Percentiles rank a stretch among this genome's conserved stretches.
Evolutionary conservation across 805 yeast genomes (phyloP).

Genomic region (Helenozyma baotianmanensis): DNA sequence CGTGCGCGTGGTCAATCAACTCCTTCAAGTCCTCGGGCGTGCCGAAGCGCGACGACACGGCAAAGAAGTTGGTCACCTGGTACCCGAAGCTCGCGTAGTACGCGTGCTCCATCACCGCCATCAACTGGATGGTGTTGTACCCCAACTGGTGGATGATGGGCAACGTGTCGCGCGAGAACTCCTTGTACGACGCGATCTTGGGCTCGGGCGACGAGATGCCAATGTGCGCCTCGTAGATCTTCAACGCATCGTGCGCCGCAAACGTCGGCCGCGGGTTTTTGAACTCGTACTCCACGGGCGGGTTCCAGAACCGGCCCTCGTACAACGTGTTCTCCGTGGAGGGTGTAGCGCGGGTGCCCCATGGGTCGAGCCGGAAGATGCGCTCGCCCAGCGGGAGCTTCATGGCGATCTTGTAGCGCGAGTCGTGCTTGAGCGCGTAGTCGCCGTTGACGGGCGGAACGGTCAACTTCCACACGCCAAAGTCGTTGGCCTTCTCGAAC

Average conservation of each 20-base stretch:
- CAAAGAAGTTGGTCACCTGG: conserved; percentile 90
- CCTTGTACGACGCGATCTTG: conserved; percentile 75
- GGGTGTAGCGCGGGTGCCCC: conserved; percentile 81
- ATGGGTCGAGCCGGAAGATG: conserved; percentile 82
- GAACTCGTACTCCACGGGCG: conserved; percentile 50
- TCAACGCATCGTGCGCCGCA: conserved; percentile 40
- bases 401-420: conserved; percentile 69
- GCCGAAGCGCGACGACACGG: conserved; percentile 85
- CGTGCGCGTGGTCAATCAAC: conserved; percentile 87
- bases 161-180: conserved; percentile 72
- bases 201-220: conserved; percentile 94
- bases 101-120: conserved; percentile 99
- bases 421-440: conserved; percentile 74
- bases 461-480: conserved; percentile 63
- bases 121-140: conserved; percentile 87
- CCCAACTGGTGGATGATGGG: conserved; percentile 86
- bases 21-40: conserved; percentile 93
- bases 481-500: conserved; percentile 53
- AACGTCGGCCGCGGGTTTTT: conserved; percentile 60
- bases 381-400: conserved; percentile 61
- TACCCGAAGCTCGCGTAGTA: conserved; percentile 98
- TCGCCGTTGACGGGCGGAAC: conserved; percentile 55
- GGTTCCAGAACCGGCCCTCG: conserved; percentile 95
- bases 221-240: conserved; percentile 91
- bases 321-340: conserved; percentile 51